Evolutionary conservation across 257 asterid species (phyloP).

Genomic region (Gentiana macrophylla): DNA sequence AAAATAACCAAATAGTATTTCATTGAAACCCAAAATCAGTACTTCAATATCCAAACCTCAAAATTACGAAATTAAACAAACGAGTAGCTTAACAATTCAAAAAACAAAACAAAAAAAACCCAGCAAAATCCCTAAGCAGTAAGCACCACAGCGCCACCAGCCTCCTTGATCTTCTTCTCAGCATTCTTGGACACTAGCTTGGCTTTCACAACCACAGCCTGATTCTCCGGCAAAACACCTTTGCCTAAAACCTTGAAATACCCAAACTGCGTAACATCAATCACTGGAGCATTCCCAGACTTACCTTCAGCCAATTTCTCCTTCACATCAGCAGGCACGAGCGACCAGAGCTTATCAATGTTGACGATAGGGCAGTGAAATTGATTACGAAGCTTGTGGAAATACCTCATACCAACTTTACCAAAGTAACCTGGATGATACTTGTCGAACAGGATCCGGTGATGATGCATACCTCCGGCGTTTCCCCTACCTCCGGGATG

Average conservation of each 20-base stretch:
- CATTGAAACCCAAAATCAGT: not conserved
- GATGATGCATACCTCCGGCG: constrained; percentile 82
- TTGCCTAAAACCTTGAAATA: constrained; percentile 46
- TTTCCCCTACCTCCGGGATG: constrained; percentile 80
- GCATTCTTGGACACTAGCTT: constrained; percentile 9
- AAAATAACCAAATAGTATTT: constrained; percentile 2
- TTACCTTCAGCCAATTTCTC: not conserved
- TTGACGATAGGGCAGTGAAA: constrained; percentile 8
- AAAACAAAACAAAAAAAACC: constrained; percentile 2
- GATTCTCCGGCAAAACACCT: constrained; percentile 8
- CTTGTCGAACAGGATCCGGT: constrained; percentile 74
- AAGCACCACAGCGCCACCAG: constrained; percentile 10
- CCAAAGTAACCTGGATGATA: constrained; percentile 71
- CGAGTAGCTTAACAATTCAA: not conserved
- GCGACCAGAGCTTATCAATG: constrained; percentile 9
- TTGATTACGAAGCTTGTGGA: constrained; percentile 11
- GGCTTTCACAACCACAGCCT: constrained; percentile 10
- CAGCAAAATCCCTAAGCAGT: constrained; percentile 36
- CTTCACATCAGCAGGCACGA: constrained; percentile 8
- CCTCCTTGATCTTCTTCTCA: constrained; percentile 14
- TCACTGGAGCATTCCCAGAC: constrained; percentile 7
- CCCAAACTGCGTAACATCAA: constrained; percentile 22
- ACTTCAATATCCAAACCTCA: not conserved
- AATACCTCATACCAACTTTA: constrained; percentile 51
- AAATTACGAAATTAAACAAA: constrained; percentile 1